Evolutionary conservation across 2,329 filamentous ascomycete species (phyloP).

Genomic region (Pestalotiopsis sp.): DNA sequence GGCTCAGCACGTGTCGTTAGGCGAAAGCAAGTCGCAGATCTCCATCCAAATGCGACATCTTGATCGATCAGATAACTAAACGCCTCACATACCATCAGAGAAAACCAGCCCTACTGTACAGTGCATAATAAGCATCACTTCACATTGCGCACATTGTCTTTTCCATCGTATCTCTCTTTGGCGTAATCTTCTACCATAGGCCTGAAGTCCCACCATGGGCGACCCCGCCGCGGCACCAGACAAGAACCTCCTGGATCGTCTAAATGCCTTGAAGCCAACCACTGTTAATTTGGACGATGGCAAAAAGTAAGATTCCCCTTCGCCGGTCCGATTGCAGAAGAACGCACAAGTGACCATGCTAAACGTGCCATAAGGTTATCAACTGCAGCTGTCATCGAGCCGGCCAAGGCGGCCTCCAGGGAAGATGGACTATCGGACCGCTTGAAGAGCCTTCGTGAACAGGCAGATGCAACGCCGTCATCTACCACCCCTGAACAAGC

Average conservation of each 20-base stretch:
- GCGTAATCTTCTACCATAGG: neutral
- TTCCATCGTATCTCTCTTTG: neutral
- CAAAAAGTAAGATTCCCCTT: conserved; percentile 39
- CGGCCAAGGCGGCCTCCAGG: conserved; percentile 42
- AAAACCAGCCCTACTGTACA: neutral
- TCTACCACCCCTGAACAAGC: neutral
- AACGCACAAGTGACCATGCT: conserved; percentile 18
- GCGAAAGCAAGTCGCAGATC: neutral
- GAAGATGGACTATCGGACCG: conserved; percentile 55
- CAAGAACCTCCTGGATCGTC: conserved; percentile 51
- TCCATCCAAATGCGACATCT: neutral
- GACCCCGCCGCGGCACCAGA: conserved; percentile 32
- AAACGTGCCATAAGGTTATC: conserved; percentile 25
- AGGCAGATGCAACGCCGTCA: conserved; percentile 24
- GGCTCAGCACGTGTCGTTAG: neutral
- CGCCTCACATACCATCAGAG: neutral
- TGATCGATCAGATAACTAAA: neutral
- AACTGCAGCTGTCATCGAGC: conserved; percentile 39
- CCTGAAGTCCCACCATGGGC: conserved; percentile 20
- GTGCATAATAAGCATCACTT: neutral
- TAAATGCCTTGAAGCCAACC: conserved; percentile 52
- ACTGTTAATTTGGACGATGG: conserved; percentile 35
- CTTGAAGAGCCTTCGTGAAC: conserved; percentile 51
- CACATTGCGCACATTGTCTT: neutral
- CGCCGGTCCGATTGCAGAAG: neutral